Evolutionary conservation across 345 rosid species (phyloP), one percentile per base, ranked within the genome.

Genomic region (Streptanthus diversifolius): DNA sequence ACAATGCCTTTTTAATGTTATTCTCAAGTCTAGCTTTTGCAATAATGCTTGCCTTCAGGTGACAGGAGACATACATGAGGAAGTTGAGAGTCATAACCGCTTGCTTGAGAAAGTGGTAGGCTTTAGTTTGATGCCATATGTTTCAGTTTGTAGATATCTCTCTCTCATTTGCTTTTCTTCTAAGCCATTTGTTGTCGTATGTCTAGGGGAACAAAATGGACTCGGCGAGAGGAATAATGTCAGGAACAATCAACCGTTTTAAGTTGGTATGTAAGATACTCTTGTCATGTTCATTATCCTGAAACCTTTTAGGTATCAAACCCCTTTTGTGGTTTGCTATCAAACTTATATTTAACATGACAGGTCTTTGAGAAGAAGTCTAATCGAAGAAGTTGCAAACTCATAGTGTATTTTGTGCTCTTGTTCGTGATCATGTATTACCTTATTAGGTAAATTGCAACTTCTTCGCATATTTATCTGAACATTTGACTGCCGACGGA

Each of bases 331-430:
- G 18, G 44, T 51, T 60, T 1, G 0, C 8, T 25, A 13, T 22
- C 71, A 30, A 48, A 54, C 17, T 51, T 68, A 29, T 57, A 17
- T 36, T 47, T 13, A 63, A 62, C 37, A 14, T 0, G 47, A 21
- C 78, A 93, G 97, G 97, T 91, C 27, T 89, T 89, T 63, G 97
- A 88, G 83, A 88, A 86, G 85, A 93, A 86, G 82, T 87, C 93
- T 59, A 85, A 74, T 51, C 66, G 82, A 68, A 87, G 77, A 80
- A 89, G 78, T 68, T 89, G 92, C 72, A 75, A 77, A 15, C 87
- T 90, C 60, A 90, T 83, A n/a, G 82, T 49, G 33, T 75, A 80
- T 82, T 87, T 93, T 44, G 76, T 89, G 72, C 72, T 80, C 65
- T 72, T 81, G 65, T 89, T 90, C 82, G 58, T 87, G 67, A 10